Evolutionary conservation across 345 rosid genomes (phyloP).

Genomic region (Citrus maxima): DNA sequence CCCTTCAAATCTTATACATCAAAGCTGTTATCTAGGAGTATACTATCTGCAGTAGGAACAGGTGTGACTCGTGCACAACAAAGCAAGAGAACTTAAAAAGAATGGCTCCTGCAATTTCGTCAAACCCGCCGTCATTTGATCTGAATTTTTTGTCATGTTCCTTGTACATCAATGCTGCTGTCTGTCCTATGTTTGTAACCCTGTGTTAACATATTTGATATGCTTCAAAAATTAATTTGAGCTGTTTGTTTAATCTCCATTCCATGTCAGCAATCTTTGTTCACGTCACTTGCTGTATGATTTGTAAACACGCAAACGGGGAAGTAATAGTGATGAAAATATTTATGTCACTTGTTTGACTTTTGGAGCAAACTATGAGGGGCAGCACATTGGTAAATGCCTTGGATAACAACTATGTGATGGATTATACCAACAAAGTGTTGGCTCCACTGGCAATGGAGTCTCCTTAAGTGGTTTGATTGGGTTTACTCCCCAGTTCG

Average conservation of each 20-base stretch:
- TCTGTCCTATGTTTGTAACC: neutral
- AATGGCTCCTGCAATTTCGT: neutral
- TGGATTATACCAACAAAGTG: no score
- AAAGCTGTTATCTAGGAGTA: neutral
- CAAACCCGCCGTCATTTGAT: neutral
- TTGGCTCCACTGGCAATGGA: no score
- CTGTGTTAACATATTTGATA: neutral
- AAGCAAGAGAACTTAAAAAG: neutral
- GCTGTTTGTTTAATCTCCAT: neutral
- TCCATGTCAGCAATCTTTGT: neutral
- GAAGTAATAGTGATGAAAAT: conserved; percentile 87
- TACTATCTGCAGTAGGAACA: neutral
- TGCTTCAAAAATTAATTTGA: no score
- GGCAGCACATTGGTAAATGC: conserved; percentile 37
- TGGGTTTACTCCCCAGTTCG: no score
- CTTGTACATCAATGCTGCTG: neutral
- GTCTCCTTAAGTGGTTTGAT: no score
- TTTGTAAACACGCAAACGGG: conserved; percentile 56
- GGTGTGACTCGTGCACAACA: neutral
- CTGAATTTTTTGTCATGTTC: neutral
- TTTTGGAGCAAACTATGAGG: conserved; percentile 72
- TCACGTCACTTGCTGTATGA: neutral
- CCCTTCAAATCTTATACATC: neutral
- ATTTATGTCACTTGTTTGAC: conserved; percentile 77
- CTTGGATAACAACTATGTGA: conserved; percentile 46